Base-by-base conservation (phyloP, 306 rosid genomes). In the Lablab purpureus region DNA sequence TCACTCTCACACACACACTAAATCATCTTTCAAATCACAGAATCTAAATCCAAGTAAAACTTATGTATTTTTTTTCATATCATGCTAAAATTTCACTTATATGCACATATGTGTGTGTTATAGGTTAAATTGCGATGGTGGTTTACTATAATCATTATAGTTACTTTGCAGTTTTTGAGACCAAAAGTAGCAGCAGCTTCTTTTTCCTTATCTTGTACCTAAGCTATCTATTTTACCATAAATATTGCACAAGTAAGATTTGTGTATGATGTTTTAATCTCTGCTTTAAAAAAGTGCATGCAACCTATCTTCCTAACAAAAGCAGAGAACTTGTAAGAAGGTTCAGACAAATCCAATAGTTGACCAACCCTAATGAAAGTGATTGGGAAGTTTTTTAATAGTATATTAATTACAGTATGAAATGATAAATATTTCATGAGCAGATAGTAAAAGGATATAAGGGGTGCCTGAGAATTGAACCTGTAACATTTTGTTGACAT, bases 401-500 rank as follows among this genome's bases (percentile, higher is more conserved):
- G 12, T 67, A n/a, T n/a, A n/a, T n/a, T n/a, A n/a, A n/a, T n/a
- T n/a, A n/a, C n/a, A n/a, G n/a, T n/a, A n/a, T 59, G 14, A 80
- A 63, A 76, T n/a, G 83, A 77, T 49, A 18, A 13, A 68, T 51
- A 28, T 28, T 28, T 28, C 68, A 60, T 40, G 25, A 76, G 28
- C 13, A 23, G 15, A 10, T n/a, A 37, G 54, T 80, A 79, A 43
- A 68, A 71, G 27, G 74, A n/a, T 34, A 45, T 18, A 23, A 10
- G 28, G 51, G 45, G 19, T 62, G 55, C 14, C 14, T 51, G 50
- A 43, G 73, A 76, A 75, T 6, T 30, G 79, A 77, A 94, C 97
- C 99, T 92, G 99, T 43, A 94, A 85, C 99, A 89, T 92, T 82
- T 94, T 94, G 89, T 92, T 94, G 83, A 94, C 99, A 88, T 94